A percentile compares a stretch with the other conserved stretches of the same genome.
Evolutionary conservation across 2,329 filamentous ascomycete genomes (phyloP).

Genomic region (Cyphellophora europaea): DNA sequence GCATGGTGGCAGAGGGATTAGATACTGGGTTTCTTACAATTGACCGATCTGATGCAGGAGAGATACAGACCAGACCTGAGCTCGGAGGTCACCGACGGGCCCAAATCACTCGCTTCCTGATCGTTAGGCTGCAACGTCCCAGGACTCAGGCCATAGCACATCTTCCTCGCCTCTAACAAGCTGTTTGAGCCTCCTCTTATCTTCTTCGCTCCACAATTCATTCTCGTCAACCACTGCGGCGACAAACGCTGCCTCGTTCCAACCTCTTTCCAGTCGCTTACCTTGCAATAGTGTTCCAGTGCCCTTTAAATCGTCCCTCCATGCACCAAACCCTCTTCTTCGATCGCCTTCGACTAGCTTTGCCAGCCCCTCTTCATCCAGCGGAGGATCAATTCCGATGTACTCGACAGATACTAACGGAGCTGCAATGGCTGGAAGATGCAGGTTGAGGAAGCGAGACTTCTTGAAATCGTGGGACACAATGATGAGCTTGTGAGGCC

Average conservation of each 20-base stretch:
- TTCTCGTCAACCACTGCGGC: slow-evolving; percentile 2
- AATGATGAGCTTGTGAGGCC: slow-evolving; percentile 52
- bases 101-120: too few relatives aligned
- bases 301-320: slow-evolving; percentile 31
- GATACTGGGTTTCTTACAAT: too few relatives aligned
- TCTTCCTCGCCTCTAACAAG: not conserved
- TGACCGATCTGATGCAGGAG: too few relatives aligned
- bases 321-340: slow-evolving; percentile 26
- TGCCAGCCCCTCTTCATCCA: slow-evolving; percentile 23
- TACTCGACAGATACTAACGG: slow-evolving; percentile 39
- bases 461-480: slow-evolving; percentile 64
- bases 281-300: slow-evolving; percentile 22
- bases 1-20: too few relatives aligned
- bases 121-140: too few relatives aligned
- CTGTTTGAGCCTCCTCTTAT: not conserved
- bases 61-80: too few relatives aligned
- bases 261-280: slow-evolving; percentile 31
- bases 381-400: slow-evolving; percentile 55
- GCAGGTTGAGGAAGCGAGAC: slow-evolving; percentile 51
- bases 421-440: slow-evolving; percentile 48
- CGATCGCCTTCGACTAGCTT: slow-evolving; percentile 15
- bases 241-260: slow-evolving; percentile 18
- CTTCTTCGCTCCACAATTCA: not conserved
- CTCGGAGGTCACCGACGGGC: too few relatives aligned
- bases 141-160: not conserved